These are phyloP conservation scores for Fusarium tuaranense DNA, from an alignment of 2,329 filamentous ascomycete species.

Conservation along the genomic window DNA sequence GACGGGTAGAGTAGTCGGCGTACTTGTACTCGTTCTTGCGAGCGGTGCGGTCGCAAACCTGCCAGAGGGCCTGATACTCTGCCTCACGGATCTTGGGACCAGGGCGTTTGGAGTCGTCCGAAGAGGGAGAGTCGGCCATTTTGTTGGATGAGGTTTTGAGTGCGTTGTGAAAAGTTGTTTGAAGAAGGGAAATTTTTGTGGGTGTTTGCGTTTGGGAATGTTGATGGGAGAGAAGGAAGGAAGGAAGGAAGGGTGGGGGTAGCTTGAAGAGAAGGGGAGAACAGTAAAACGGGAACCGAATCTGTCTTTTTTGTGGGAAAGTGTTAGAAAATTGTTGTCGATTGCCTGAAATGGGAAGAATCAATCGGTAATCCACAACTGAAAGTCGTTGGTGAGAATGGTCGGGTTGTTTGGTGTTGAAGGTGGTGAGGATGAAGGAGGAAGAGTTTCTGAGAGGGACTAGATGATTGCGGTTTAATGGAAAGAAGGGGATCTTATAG, in stretches of 20 bases:
- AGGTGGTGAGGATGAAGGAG: neutral
- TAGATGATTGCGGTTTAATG: neutral
- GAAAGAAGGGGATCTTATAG: neutral
- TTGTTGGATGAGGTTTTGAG: neutral
- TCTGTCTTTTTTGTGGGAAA: neutral
- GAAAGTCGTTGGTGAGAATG: neutral
- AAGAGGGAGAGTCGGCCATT: constrained; percentile 21
- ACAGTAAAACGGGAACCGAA: neutral
- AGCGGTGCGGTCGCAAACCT: constrained; percentile 33
- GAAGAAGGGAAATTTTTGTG: neutral
- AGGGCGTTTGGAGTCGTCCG: constrained; percentile 2
- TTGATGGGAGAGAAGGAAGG: neutral
- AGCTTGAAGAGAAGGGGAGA: neutral
- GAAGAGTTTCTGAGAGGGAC: neutral
- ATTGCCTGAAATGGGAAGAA: neutral
- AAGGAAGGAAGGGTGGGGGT: neutral
- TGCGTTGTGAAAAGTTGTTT: neutral
- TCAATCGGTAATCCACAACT: neutral
- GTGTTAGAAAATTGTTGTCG: neutral
- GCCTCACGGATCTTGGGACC: constrained; percentile 27
- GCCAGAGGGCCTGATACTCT: constrained; percentile 44
- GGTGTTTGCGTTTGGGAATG: neutral
- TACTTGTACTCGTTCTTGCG: constrained; percentile 24
- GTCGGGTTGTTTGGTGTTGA: neutral
- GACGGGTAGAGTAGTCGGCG: constrained; percentile 1